These are phyloP conservation scores for Arthrobotrys conoides DNA, from an alignment of 2,329 filamentous ascomycete species.

Conservation along the genomic window DNA sequence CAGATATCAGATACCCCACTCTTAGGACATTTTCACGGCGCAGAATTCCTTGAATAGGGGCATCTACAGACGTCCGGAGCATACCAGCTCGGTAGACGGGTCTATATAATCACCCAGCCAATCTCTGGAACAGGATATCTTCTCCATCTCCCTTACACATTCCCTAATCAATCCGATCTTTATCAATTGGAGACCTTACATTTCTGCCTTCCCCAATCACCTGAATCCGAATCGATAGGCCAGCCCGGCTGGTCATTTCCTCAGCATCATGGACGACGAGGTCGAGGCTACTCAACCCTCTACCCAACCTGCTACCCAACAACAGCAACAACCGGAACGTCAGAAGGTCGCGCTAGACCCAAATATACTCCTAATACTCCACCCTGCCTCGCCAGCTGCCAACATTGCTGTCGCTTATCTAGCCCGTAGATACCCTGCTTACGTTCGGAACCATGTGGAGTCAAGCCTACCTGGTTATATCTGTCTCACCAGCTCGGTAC, in stretches of 20 bases:
- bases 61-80: slow-evolving; percentile 37
- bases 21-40: slow-evolving; percentile 8
- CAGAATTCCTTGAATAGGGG: slow-evolving; percentile 1
- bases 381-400: slow-evolving; percentile 63
- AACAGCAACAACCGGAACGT: slow-evolving; percentile 62
- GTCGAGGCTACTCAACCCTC: slow-evolving; percentile 63
- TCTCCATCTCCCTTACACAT: slow-evolving; percentile 32
- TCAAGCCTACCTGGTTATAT: slow-evolving; percentile 60
- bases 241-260: neutral
- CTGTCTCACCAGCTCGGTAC: slow-evolving; percentile 61
- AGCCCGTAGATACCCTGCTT: slow-evolving; percentile 58
- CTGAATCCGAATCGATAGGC: neutral
- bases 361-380: slow-evolving; percentile 63
- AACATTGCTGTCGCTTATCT: slow-evolving; percentile 61
- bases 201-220: neutral
- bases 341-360: slow-evolving; percentile 60
- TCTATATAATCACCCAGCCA: slow-evolving; percentile 33
- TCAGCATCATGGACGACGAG: slow-evolving; percentile 54
- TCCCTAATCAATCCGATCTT: neutral
- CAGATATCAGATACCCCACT: slow-evolving; percentile 31
- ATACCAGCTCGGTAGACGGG: slow-evolving; percentile 20
- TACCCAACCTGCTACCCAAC: slow-evolving; percentile 60
- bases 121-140: neutral
- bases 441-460: slow-evolving; percentile 53
- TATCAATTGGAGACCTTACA: neutral